A percentile compares a stretch with the other conserved stretches of the same genome.
Conservation (phyloP, 2,329 filamentous ascomycete genomes). For the Gliomastix tumulicola region DNA sequence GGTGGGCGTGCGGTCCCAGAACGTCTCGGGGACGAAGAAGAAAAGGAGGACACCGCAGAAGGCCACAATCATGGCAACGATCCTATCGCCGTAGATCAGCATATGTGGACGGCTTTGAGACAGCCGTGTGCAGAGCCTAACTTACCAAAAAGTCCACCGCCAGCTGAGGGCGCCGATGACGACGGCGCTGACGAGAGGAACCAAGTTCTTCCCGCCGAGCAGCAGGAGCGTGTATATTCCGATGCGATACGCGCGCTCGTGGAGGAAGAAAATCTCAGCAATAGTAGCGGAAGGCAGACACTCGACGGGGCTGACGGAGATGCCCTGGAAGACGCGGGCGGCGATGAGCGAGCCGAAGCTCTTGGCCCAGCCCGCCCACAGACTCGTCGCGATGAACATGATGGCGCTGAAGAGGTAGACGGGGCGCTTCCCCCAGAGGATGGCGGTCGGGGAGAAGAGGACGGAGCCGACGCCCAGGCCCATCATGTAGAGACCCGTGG, state of each 20-base stretch:
- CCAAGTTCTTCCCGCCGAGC: conserved; percentile 83
- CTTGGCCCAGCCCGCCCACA: conserved; percentile 85
- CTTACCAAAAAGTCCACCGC: conserved; percentile 86
- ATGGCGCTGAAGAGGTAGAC: conserved; percentile 76
- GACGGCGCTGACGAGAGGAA: conserved; percentile 79
- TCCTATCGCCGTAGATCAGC: no score
- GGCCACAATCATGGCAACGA: conserved; percentile 73
- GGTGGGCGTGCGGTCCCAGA: conserved; percentile 79
- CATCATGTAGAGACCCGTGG: conserved; percentile 91
- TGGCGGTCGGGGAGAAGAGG: conserved; percentile 81
- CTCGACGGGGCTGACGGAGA: conserved; percentile 85
- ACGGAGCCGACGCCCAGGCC: conserved; percentile 82
- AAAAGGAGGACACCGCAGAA: conserved; percentile 68
- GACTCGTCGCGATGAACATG: conserved; percentile 66
- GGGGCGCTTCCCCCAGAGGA: conserved; percentile 82
- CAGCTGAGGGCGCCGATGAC: conserved; percentile 73
- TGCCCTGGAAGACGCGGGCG: conserved; percentile 79
- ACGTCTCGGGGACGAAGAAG: conserved; percentile 89
- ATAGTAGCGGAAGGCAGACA: conserved; percentile 90
- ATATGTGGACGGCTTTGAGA: no score
- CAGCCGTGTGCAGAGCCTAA: no score
- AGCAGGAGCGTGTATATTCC: conserved; percentile 89
- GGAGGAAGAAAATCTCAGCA: conserved; percentile 92
- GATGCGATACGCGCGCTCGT: conserved; percentile 86
- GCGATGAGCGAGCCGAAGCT: conserved; percentile 73